These are phyloP conservation scores for Zoysia matrella DNA, from an alignment of 202 grass and related monocot genomes.

Conservation along the genomic window DNA sequence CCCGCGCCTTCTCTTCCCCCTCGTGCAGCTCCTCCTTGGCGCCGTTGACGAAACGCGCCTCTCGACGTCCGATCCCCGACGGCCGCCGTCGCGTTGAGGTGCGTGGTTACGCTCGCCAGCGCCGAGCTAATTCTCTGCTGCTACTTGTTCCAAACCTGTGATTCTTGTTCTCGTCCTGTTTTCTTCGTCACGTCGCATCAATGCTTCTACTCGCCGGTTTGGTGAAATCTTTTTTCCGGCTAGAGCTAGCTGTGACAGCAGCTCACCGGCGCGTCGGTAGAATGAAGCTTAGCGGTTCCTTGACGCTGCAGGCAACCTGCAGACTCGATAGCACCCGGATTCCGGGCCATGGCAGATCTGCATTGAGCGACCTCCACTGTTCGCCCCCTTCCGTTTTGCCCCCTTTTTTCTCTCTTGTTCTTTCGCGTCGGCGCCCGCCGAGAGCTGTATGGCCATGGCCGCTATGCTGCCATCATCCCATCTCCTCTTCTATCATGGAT, in stretches of 20 bases:
- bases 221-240: not conserved
- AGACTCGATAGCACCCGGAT: not conserved
- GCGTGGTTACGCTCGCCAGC: not conserved
- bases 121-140: not conserved
- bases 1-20: not conserved
- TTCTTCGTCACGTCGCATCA: not conserved
- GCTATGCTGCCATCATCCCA: too few species aligned
- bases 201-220: not conserved
- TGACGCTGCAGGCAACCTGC: not conserved
- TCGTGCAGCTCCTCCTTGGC: not conserved
- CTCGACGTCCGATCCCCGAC: not conserved
- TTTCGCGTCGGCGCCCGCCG: not conserved
- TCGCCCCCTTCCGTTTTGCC: not conserved
- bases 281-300: not conserved
- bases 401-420: not conserved
- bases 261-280: conserved; percentile 8
- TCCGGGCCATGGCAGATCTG: conserved; percentile 42
- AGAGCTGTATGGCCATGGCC: too few species aligned
- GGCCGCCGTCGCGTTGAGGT: conserved; percentile 39
- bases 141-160: not conserved
- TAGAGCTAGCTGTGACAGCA: not conserved
- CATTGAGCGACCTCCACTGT: conserved; percentile 17
- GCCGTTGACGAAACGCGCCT: conserved; percentile 27
- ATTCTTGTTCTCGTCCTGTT: conserved; percentile 1
- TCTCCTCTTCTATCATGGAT: too few species aligned